These are phyloP conservation scores for Sonneratia alba DNA, from an alignment of 345 rosid genomes.

Conservation along the genomic window DNA sequence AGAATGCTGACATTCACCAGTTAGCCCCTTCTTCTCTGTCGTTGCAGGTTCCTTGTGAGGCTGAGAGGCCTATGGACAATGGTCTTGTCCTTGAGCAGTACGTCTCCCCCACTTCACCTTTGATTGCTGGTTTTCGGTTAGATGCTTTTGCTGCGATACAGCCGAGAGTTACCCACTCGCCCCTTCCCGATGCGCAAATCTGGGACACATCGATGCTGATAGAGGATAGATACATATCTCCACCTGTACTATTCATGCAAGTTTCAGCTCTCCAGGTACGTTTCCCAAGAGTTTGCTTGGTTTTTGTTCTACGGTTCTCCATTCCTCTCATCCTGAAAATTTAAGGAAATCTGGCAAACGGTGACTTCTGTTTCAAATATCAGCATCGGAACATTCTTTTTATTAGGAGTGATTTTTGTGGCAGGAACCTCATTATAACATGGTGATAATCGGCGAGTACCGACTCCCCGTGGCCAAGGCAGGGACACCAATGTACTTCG, in stretches of 20 bases:
- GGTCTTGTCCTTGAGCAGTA: slow-evolving; percentile 72
- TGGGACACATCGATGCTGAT: slow-evolving; percentile 57
- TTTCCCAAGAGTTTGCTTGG: not conserved
- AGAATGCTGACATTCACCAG: not conserved
- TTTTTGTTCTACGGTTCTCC: not conserved
- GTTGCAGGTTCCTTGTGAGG: slow-evolving; percentile 68
- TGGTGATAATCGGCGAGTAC: slow-evolving; percentile 73
- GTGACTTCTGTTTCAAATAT: not conserved
- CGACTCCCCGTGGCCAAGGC: slow-evolving; percentile 68
- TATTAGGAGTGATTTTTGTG: slow-evolving; percentile 2
- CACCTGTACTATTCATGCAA: slow-evolving; percentile 68
- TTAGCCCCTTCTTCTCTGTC: not conserved
- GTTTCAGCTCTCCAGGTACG: slow-evolving; percentile 81
- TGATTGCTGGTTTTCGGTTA: slow-evolving; percentile 70
- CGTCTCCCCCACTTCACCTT: slow-evolving; percentile 73
- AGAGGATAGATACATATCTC: slow-evolving; percentile 74
- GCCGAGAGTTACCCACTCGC: slow-evolving; percentile 75
- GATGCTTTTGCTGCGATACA: slow-evolving; percentile 73
- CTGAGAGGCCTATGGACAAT: slow-evolving; percentile 56
- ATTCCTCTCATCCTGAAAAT: not conserved
- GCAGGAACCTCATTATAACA: slow-evolving; percentile 29
- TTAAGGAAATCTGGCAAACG: not conserved
- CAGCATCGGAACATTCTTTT: not conserved
- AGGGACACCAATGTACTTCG: slow-evolving; percentile 77
- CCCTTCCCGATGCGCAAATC: slow-evolving; percentile 47